Evolutionary conservation across 2,329 filamentous ascomycete genomes (phyloP), one percentile per base, ranked within the genome.

Genomic region (Aspergillus carbonarius): DNA sequence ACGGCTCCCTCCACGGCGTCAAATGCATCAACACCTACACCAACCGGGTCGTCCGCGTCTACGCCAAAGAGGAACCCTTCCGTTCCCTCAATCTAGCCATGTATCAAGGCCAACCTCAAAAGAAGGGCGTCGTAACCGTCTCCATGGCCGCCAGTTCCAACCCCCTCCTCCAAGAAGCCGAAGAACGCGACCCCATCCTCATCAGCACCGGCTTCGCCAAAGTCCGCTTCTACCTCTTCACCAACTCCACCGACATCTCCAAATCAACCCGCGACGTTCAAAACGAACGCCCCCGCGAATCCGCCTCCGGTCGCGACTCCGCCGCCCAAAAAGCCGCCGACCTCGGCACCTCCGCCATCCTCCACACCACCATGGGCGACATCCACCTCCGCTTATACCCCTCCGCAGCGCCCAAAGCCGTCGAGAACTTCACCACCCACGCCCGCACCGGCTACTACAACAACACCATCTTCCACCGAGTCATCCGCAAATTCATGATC

Each of bases 401-500:
- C 1, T 90, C 95, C 61, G 91, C 91, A 2, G 93, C 95, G 9
- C 95, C 96, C 32, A 96, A 93, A 73, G 88, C 96, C 0, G 93
- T 99, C 3, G 95, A 99, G 77, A 99, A 99, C 75, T 99, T 99
- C 73, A 91, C 96, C 56, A 96, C 92, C 0, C 95, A 98, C 70
- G 86, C 92, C 2, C 89, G 88, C 69, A 89, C 88, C 59, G 92
- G 91, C 1, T 99, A 99, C 75, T 99, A 99, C 81, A 98, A 99
- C 79, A 91, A 91, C 76, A 93, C 93, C 34, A 93, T 97, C 67
- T 99, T 99, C 82, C 95, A 99, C 76, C 89, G 95, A 34, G 90
- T 99, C 6, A 99, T 99, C 67, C 87, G 90, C 61, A 97, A 97
- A 71, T 99, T 99, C 79, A 99, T 99, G 96, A 96, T 99, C 60